phyloP scores from a whole-genome alignment of 176 grass and related monocot species.

The Avena atlantica region DNA sequence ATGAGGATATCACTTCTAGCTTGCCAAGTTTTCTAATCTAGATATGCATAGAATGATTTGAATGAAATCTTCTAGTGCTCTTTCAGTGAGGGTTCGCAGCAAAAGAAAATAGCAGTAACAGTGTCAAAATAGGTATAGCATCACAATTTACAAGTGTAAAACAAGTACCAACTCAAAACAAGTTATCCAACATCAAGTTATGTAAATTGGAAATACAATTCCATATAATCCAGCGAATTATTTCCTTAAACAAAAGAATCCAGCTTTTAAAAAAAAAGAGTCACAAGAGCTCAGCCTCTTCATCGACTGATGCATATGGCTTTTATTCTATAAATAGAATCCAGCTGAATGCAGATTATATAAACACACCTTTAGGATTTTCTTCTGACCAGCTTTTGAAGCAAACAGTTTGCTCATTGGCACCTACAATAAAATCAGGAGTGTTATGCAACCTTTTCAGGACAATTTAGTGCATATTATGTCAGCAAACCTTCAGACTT shows the following conservation, averaged over 20 bases:
- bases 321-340: not conserved
- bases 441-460: not conserved
- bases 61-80: slow-evolving; percentile 2
- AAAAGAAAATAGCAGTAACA: slow-evolving; percentile 6
- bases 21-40: slow-evolving; percentile 21
- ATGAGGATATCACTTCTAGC: not conserved
- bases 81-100: not conserved
- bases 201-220: slow-evolving; percentile 8
- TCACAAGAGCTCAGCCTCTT: no score
- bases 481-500: slow-evolving; percentile 38
- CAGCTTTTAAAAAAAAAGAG: not conserved
- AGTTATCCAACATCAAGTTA: not conserved
- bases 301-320: no score
- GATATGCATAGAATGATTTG: slow-evolving; percentile 4
- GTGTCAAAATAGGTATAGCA: not conserved
- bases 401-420: slow-evolving; percentile 10
- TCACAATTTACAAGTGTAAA: slow-evolving; percentile 20
- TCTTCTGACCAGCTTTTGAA: not conserved
- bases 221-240: slow-evolving; percentile 6
- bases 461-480: slow-evolving; percentile 7
- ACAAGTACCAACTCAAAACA: not conserved
- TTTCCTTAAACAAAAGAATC: not conserved
- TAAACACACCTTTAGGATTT: slow-evolving; percentile 38
- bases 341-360: slow-evolving; percentile 15
- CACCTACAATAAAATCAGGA: slow-evolving; percentile 34